Percentiles rank a stretch among this genome's conserved stretches.
Conservation (phyloP, 805 yeast genomes). For the Tetrapisispora phaffii region DNA sequence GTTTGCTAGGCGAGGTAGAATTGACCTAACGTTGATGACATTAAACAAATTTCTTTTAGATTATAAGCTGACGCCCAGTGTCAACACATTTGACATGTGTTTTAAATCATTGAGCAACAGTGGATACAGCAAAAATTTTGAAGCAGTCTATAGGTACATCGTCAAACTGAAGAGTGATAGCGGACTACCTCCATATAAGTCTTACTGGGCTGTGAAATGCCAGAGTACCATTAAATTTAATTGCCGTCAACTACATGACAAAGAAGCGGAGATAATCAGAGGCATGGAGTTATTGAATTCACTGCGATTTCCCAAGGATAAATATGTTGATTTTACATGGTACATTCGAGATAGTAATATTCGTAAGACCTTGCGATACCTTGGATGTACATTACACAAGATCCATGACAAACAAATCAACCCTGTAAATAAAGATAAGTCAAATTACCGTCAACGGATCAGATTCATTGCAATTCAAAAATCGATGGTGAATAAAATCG, state of each 20-base stretch:
- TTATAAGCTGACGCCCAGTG: slow-evolving; percentile 25
- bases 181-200: slow-evolving; percentile 9
- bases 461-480: slow-evolving; percentile 17
- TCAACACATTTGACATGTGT: slow-evolving; percentile 27
- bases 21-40: slow-evolving; percentile 29
- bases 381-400: slow-evolving; percentile 17
- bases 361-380: slow-evolving; percentile 12
- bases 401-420: background rate
- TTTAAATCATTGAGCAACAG: slow-evolving; percentile 29
- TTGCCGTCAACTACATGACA: background rate
- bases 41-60: slow-evolving; percentile 25
- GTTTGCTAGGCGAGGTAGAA: slow-evolving; percentile 28
- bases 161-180: slow-evolving; percentile 7
- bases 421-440: slow-evolving; percentile 7
- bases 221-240: slow-evolving; percentile 22
- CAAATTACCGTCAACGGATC: slow-evolving; percentile 13
- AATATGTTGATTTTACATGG: slow-evolving; percentile 14
- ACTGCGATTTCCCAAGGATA: slow-evolving; percentile 5
- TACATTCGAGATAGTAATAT: slow-evolving; percentile 3
- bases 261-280: background rate
- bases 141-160: slow-evolving; percentile 19
- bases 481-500: slow-evolving; percentile 25
- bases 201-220: slow-evolving; percentile 19
- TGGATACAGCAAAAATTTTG: slow-evolving; percentile 26
- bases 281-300: slow-evolving; percentile 1